Base-by-base conservation (phyloP, 75 land plant species). In the Larix kaempferi region DNA sequence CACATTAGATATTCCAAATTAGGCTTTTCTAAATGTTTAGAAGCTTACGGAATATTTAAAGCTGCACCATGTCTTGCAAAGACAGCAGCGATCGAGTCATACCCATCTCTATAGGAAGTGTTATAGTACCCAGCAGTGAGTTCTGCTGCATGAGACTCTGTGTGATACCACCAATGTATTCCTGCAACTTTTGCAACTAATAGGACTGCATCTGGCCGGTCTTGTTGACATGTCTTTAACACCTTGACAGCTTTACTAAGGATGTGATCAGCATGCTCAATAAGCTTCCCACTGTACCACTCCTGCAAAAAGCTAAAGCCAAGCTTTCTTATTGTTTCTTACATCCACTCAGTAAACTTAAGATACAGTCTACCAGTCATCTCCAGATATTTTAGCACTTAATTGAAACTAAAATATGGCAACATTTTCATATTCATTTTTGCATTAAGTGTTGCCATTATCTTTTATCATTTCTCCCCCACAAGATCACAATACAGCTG, bases 61-160 rank as follows among this genome's bases (percentile, higher is more conserved):
- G 83, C 81, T 71, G 76, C 86, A 6, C 88, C 87, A 84, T 86
- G 88, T 54, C 83, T 80, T 49, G 79, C 87, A 52, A 86, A 86
- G 75, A 86, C 59, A 26, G 71, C 59, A 49, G 80, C 83, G 19
- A 86, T 64, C 37, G 88, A 79, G 56, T 79, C 75, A 78, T 86
- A 86, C 58, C 88, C 88, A 78, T 86, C 86, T 57, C 83, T 76
- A 19, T 56, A 37, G 35, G 71, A 54, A 74, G 89, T 87, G 73
- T 87, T 87, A 76, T 87, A 87, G 74, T 87, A 87, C 23, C 89
- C 89, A 41, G 89, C 87, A 27, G 89, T 87, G 57, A 87, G 87
- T 74, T 87, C 89, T 41, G 89, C 82, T 41, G 89, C 80, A 69
- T 87, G 89, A 16, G 89, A 87, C 21, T 57, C 27, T 49, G 89